Conservation (phyloP, 208 protist species). For the Acanthamoeba divionensis region DNA sequence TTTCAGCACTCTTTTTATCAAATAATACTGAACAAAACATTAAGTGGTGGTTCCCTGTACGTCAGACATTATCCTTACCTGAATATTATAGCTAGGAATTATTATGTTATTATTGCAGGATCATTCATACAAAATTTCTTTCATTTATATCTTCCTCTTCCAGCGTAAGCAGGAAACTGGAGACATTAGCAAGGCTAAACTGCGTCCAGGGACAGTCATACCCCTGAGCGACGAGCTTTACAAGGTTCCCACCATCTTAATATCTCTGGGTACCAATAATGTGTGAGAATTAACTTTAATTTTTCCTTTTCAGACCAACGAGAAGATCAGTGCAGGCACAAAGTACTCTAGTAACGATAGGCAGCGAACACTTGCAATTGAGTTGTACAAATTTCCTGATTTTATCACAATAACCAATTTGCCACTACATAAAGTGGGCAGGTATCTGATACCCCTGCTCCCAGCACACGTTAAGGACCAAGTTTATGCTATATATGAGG, state of each 20-base stretch:
- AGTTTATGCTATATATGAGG: conserved; percentile 51
- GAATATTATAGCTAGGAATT: neutral
- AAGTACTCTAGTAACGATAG: too few relatives aligned
- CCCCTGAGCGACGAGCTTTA: conserved; percentile 17
- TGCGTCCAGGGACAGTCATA: neutral
- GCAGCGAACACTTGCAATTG: conserved; percentile 10
- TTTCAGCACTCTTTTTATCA: conserved; percentile 12
- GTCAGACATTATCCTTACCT: neutral
- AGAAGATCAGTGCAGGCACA: too few relatives aligned
- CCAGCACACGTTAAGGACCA: neutral
- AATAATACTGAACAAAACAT: conserved; percentile 21
- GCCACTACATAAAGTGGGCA: conserved; percentile 45
- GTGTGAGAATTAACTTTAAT: too few relatives aligned
- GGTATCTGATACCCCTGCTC: conserved; percentile 43
- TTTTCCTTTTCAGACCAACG: too few relatives aligned
- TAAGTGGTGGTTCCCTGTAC: conserved; percentile 37
- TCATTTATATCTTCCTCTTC: neutral
- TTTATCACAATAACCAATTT: neutral
- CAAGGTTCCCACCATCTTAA: neutral
- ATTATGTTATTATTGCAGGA: neutral
- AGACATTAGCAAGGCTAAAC: neutral
- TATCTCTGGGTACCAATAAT: too few relatives aligned
- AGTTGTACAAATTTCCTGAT: conserved; percentile 17
- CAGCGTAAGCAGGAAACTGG: neutral
- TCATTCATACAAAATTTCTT: too few relatives aligned